These are phyloP conservation scores for Epichloe scottii DNA, from an alignment of 2,329 filamentous ascomycete genomes.

Conservation along the genomic window DNA sequence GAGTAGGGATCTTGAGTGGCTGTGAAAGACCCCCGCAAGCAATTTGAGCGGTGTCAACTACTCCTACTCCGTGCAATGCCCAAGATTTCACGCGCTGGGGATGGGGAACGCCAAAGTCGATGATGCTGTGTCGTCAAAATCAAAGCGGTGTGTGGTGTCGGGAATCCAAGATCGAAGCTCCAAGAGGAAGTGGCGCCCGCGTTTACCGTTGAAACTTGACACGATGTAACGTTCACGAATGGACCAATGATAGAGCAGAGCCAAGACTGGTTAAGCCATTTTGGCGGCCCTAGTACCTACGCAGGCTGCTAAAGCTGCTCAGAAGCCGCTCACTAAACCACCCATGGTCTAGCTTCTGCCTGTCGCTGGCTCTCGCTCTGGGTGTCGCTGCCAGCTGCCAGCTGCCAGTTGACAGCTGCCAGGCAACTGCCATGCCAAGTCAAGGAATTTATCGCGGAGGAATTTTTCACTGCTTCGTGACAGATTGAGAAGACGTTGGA, in stretches of 20 bases:
- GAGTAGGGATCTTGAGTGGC: neutral
- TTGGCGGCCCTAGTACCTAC: neutral
- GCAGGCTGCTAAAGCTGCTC: neutral
- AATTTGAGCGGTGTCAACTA: no score
- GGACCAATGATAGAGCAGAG: neutral
- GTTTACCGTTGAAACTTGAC: neutral
- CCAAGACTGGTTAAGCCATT: neutral
- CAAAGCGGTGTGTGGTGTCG: neutral
- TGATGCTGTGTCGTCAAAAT: neutral
- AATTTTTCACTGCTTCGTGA: neutral
- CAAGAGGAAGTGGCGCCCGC: neutral
- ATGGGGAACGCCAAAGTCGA: no score
- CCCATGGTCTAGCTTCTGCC: neutral
- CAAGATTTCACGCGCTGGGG: no score
- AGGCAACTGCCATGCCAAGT: neutral
- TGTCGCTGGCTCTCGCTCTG: neutral
- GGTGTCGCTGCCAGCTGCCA: neutral
- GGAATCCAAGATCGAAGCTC: neutral
- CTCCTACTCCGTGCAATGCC: no score
- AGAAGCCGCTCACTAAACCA: neutral
- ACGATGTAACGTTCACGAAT: neutral
- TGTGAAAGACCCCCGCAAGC: neutral
- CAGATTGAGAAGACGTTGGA: neutral
- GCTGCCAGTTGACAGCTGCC: neutral
- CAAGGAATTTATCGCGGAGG: no score